Evolutionary conservation across 805 yeast species (phyloP).

Genomic region (Wickerhamomyces strasburgensis): DNA sequence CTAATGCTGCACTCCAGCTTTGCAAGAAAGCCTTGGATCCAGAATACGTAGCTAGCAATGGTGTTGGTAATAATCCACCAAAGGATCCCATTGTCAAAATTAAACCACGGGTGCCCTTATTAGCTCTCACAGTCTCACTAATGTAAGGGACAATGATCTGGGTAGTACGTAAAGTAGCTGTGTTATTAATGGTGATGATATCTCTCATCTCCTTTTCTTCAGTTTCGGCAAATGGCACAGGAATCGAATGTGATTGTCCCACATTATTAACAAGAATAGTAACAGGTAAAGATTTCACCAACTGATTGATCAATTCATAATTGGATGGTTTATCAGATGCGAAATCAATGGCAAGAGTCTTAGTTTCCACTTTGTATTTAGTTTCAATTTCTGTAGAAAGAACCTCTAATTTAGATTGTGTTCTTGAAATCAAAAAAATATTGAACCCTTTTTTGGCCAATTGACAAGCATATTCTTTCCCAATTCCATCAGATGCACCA

Average conservation of each 20-base stretch:
- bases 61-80: conserved; percentile 91
- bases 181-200: conserved; percentile 81
- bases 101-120: conserved; percentile 55
- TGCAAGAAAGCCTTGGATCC: conserved; percentile 96
- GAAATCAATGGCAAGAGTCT: conserved; percentile 73
- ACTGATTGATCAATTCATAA: conserved; percentile 45
- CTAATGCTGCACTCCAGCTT: conserved; percentile 84
- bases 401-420: conserved; percentile 65
- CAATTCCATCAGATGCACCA: conserved; percentile 97
- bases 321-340: conserved; percentile 54
- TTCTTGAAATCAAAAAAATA: conserved; percentile 78
- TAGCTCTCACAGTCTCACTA: conserved; percentile 40
- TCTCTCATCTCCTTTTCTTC: conserved; percentile 64
- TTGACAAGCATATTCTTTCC: conserved; percentile 85
- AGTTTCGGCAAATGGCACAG: conserved; percentile 88
- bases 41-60: conserved; percentile 86
- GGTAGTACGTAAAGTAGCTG: conserved; percentile 80
- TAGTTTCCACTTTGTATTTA: conserved; percentile 58
- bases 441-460: conserved; percentile 84
- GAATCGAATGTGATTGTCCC: conserved; percentile 91
- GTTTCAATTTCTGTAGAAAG: conserved; percentile 58
- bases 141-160: conserved; percentile 74
- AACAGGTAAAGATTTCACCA: conserved; percentile 50
- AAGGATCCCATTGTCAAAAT: conserved; percentile 95
- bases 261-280: conserved; percentile 86